phyloP scores from a whole-genome alignment of 352 stramenopile genomes.

The Plasmopara halstedii region DNA sequence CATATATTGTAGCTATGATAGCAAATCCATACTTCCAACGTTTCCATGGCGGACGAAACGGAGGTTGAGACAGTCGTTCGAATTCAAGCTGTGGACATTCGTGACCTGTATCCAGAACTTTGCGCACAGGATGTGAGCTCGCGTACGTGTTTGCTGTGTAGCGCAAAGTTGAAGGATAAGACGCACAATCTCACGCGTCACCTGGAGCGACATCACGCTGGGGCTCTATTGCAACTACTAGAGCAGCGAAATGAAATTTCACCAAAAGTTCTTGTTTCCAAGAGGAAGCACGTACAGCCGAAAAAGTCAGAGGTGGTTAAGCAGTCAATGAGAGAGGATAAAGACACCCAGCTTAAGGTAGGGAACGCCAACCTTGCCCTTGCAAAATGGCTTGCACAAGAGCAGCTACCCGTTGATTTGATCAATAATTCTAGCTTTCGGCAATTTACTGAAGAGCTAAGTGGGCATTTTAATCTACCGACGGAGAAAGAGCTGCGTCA shows the following conservation, averaged over 20 bases:
- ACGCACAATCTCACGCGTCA: constrained; percentile 61
- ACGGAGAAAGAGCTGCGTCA: constrained; percentile 20
- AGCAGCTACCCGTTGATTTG: constrained; percentile 35
- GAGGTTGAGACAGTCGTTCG: constrained; percentile 47
- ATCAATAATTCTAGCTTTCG: constrained; percentile 33
- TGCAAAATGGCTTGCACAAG: constrained; percentile 33
- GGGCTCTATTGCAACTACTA: constrained; percentile 37
- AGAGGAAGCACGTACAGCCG: constrained; percentile 4
- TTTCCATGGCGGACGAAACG: constrained; percentile 36
- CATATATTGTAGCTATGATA: constrained; percentile 15
- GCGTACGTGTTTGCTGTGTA: constrained; percentile 40
- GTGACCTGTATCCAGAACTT: constrained; percentile 38
- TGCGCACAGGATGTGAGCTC: constrained; percentile 30
- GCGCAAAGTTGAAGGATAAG: constrained; percentile 48
- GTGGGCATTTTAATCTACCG: constrained; percentile 24
- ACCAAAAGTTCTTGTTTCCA: constrained; percentile 4
- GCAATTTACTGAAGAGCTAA: constrained; percentile 29
- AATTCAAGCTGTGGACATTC: constrained; percentile 40
- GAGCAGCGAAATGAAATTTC: constrained; percentile 33
- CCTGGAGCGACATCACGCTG: constrained; percentile 44
- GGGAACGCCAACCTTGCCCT: constrained; percentile 27
- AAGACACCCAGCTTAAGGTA: constrained; percentile 10
- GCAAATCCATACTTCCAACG: constrained; percentile 3
- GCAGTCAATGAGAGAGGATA: constrained; percentile 4
- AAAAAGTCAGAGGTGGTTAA: constrained; percentile 6